A percentile compares a stretch with the other conserved stretches of the same genome.
These are phyloP conservation scores for Centrapalus pauciflorus DNA, from an alignment of 129 eudicot species.

Conservation along the genomic window DNA sequence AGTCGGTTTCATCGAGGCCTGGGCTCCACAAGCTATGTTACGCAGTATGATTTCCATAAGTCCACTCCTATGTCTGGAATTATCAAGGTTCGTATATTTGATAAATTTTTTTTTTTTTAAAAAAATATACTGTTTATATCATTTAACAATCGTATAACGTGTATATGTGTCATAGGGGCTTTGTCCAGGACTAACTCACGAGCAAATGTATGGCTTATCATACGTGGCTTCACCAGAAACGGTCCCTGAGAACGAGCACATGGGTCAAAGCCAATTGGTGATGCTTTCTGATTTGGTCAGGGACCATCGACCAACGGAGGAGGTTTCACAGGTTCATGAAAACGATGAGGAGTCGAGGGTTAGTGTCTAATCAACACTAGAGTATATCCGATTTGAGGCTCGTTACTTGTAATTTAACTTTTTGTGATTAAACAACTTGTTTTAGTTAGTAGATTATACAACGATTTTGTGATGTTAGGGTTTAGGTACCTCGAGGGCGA, in stretches of 20 bases:
- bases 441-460: conserved; percentile 7
- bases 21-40: conserved; percentile 35
- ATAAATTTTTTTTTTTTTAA: neutral
- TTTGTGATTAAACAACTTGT: neutral
- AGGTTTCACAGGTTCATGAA: no score
- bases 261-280: conserved; percentile 34
- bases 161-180: conserved; percentile 52
- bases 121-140: neutral
- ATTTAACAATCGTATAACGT: neutral
- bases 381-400: neutral
- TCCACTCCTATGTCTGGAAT: conserved; percentile 44
- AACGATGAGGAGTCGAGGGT: neutral
- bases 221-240: conserved; percentile 38
- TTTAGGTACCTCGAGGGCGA: neutral
- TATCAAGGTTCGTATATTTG: conserved; percentile 51
- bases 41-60: conserved; percentile 30
- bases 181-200: conserved; percentile 85
- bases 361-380: conserved; percentile 3
- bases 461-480: conserved; percentile 10
- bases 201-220: conserved; percentile 66
- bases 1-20: conserved; percentile 34
- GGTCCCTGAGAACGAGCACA: conserved; percentile 29
- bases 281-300: conserved; percentile 27
- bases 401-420: neutral
- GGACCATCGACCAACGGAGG: neutral